Evolutionary conservation across 176 grass and related monocot genomes (phyloP).

Genomic region (Leersia perrieri): DNA sequence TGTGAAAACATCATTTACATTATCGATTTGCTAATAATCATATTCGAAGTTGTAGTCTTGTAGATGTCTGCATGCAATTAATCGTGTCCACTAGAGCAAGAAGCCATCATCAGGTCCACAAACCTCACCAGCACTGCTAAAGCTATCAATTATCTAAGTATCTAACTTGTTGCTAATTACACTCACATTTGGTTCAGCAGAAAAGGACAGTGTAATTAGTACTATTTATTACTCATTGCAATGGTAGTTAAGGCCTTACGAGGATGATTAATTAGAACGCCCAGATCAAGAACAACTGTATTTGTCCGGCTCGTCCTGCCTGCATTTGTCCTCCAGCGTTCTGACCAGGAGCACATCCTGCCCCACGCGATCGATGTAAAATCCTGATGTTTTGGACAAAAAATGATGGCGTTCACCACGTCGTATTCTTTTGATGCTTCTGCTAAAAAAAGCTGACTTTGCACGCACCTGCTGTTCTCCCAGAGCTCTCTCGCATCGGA

Average conservation of each 20-base stretch:
- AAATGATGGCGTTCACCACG: neutral
- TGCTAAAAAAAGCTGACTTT: neutral
- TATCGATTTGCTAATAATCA: neutral
- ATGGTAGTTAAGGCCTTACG: neutral
- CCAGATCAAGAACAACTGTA: neutral
- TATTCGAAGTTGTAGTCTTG: neutral
- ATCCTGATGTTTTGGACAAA: neutral
- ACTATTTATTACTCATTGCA: neutral
- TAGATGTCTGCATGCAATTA: neutral
- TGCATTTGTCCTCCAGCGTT: neutral
- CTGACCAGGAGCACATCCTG: neutral
- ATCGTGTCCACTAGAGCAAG: neutral
- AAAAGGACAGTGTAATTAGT: neutral
- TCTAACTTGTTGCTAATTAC: neutral
- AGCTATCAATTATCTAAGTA: neutral
- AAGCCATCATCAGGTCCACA: neutral
- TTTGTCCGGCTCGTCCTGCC: neutral
- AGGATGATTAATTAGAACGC: slow-evolving; percentile 18
- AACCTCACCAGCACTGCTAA: neutral
- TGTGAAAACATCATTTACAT: neutral
- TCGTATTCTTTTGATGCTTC: neutral
- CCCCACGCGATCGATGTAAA: neutral
- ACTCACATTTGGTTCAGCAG: neutral
- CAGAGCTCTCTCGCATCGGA: neutral
- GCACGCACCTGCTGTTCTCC: neutral